Conservation (phyloP, 208 protist genomes). For the Acanthamoeba healyi region DNA sequence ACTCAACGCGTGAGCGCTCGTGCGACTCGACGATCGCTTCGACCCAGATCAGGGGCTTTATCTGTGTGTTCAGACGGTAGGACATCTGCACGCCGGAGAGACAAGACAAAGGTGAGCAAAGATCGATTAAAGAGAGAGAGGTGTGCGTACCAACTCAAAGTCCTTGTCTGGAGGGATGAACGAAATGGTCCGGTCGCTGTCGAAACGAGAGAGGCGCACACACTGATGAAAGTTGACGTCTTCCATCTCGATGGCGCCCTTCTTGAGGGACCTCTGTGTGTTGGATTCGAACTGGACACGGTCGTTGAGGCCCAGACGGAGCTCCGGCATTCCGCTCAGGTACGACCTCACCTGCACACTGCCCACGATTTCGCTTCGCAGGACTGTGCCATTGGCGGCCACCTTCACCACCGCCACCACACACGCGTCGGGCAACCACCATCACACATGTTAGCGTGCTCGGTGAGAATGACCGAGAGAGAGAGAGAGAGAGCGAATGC, state of each 20-base stretch:
- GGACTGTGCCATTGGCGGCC: constrained; percentile 88
- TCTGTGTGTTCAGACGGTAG: constrained; percentile 93
- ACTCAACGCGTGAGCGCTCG: constrained; percentile 95
- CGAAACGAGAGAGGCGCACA: constrained; percentile 94
- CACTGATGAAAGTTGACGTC: constrained; percentile 97
- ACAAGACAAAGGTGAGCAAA: neutral
- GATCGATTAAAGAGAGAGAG: too few relatives aligned
- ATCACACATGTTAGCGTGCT: neutral
- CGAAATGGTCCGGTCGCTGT: constrained; percentile 93
- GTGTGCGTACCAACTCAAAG: constrained; percentile 92
- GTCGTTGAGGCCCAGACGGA: constrained; percentile 96
- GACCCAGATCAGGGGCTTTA: constrained; percentile 94
- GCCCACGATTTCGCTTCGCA: constrained; percentile 95
- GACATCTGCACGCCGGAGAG: constrained; percentile 88
- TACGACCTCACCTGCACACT: constrained; percentile 92
- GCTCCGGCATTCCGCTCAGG: constrained; percentile 95
- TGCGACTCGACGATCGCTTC: constrained; percentile 93
- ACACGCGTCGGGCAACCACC: neutral
- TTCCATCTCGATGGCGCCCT: constrained; percentile 93
- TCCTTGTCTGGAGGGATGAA: constrained; percentile 96
- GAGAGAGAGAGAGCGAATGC: neutral
- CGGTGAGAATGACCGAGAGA: neutral
- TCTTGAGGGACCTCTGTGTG: neutral
- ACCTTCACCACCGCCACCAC: constrained; percentile 38
- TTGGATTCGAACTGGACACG: constrained; percentile 92